Percentiles rank a stretch among this genome's conserved stretches.
Evolutionary conservation across 441 rosid genomes (phyloP).

Genomic region (Pelargonium hybrid): DNA sequence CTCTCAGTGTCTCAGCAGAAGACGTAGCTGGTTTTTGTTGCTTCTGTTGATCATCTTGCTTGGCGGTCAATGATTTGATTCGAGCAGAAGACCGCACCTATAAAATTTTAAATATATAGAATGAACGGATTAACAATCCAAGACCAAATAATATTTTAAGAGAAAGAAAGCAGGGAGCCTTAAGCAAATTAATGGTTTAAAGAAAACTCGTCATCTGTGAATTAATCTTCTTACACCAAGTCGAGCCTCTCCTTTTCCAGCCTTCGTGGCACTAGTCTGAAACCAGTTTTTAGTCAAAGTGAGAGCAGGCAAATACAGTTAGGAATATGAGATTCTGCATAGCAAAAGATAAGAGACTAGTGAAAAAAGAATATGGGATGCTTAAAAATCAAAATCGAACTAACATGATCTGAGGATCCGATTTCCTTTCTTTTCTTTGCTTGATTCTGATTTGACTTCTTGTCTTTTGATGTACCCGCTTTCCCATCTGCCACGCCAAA

Average conservation of each 20-base stretch:
- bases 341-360: background rate
- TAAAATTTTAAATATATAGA: background rate
- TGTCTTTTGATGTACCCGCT: conserved; percentile 5
- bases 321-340: background rate
- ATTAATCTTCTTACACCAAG: background rate
- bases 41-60: conserved; percentile 12
- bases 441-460: background rate
- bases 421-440: background rate
- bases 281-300: background rate
- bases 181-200: background rate
- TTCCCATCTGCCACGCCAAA: background rate
- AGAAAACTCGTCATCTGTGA: background rate
- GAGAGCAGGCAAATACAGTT: background rate
- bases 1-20: background rate
- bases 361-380: background rate
- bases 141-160: background rate
- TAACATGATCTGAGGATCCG: background rate
- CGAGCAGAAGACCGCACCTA: background rate
- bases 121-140: background rate
- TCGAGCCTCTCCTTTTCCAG: background rate
- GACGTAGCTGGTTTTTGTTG: conserved; percentile 3
- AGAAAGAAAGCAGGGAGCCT: too few relatives aligned
- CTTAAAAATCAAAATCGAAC: background rate
- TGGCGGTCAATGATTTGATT: background rate
- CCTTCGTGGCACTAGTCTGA: background rate